These are phyloP conservation scores for Colletotrichum shisoi DNA, from an alignment of 2,329 filamentous ascomycete genomes.

Conservation along the genomic window DNA sequence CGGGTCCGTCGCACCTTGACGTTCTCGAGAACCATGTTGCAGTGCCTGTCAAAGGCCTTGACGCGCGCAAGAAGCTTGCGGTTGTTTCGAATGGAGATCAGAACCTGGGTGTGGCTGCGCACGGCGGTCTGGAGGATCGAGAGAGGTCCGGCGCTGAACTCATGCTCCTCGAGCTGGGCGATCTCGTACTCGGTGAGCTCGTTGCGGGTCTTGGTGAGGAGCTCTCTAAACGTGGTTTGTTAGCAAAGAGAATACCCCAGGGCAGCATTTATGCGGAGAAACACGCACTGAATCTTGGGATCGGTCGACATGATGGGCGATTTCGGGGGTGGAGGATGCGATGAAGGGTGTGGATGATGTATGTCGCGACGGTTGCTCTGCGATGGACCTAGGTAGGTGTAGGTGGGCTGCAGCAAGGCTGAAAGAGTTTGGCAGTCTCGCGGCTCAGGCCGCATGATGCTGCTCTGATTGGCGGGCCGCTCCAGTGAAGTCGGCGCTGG, in stretches of 20 bases:
- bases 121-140: conserved; percentile 98
- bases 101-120: conserved; percentile 90
- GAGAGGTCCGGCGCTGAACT: conserved; percentile 65
- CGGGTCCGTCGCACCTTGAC: conserved; percentile 57
- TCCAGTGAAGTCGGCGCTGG: conserved; percentile 34
- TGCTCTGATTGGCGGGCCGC: conserved; percentile 32
- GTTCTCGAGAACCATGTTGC: conserved; percentile 98
- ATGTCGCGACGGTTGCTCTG: conserved; percentile 30
- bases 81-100: conserved; percentile 98
- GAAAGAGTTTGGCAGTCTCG: conserved; percentile 42
- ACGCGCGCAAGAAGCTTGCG: conserved; percentile 96
- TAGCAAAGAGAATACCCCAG: conserved; percentile 41
- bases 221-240: conserved; percentile 68
- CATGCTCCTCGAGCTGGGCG: conserved; percentile 70
- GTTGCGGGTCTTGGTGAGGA: conserved; percentile 84
- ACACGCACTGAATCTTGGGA: conserved; percentile 74
- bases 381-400: background rate
- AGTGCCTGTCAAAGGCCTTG: conserved; percentile 98
- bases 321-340: conserved; percentile 38
- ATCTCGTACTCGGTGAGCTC: conserved; percentile 97
- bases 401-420: conserved; percentile 46
- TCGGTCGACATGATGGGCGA: conserved; percentile 53
- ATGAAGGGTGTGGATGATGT: conserved; percentile 39
- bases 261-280: conserved; percentile 22
- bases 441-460: conserved; percentile 12